These are phyloP conservation scores for Fusarium citri DNA, from an alignment of 2,329 filamentous ascomycete species.

Conservation along the genomic window DNA sequence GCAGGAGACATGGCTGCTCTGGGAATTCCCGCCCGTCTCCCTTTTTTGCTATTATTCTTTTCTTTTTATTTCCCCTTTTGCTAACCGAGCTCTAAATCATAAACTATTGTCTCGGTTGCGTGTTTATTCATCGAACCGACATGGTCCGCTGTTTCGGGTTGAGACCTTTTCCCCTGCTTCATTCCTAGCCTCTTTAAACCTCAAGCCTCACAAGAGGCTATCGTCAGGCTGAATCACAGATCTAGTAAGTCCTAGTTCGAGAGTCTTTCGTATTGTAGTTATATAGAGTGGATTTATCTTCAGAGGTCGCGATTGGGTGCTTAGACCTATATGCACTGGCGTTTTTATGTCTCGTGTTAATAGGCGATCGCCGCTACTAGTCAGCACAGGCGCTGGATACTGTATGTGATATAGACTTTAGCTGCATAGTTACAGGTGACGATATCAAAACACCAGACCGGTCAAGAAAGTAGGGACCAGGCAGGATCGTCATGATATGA, in stretches of 20 bases:
- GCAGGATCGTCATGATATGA: background rate
- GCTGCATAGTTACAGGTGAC: conserved; percentile 14
- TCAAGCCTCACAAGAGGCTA: conserved; percentile 1
- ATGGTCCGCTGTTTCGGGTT: conserved; percentile 22
- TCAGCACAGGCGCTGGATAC: conserved; percentile 9
- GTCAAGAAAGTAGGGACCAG: background rate
- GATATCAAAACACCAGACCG: background rate
- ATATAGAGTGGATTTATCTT: conserved; percentile 5
- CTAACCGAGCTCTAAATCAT: background rate
- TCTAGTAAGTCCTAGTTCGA: background rate
- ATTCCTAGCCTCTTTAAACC: background rate
- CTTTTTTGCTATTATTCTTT: conserved; percentile 9
- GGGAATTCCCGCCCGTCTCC: conserved; percentile 22
- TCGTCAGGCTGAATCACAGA: background rate
- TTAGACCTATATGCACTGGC: conserved; percentile 11
- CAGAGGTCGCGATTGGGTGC: conserved; percentile 25
- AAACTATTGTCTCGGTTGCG: conserved; percentile 18
- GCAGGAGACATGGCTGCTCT: conserved; percentile 20
- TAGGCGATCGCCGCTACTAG: conserved; percentile 10
- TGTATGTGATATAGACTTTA: conserved; percentile 24
- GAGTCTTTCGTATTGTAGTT: background rate
- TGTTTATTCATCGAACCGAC: conserved; percentile 9
- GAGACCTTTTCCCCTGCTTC: conserved; percentile 21
- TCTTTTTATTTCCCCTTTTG: conserved; percentile 1
- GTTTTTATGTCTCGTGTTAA: conserved; percentile 25